A percentile compares a stretch with the other conserved stretches of the same genome.
Evolutionary conservation across 2,329 filamentous ascomycete species (phyloP).

Genomic region (Plectosphaerella plurivora): DNA sequence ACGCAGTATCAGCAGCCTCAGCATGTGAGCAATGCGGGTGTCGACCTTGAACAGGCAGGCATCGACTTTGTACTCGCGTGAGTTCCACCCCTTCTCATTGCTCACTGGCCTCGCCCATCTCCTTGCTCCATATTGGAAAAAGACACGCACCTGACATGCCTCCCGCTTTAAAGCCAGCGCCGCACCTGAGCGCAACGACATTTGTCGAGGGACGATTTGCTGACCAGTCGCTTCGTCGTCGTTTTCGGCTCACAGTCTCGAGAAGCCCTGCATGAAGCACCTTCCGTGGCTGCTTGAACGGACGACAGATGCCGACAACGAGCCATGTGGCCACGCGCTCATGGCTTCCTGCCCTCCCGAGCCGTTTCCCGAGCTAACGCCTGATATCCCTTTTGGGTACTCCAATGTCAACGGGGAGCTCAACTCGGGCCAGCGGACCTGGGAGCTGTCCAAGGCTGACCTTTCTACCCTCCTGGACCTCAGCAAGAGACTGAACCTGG

Average conservation of each 20-base stretch:
- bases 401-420: conserved; percentile 27
- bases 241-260: conserved; percentile 57
- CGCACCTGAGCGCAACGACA: not conserved
- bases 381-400: conserved; percentile 50
- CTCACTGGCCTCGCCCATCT: conserved; percentile 2
- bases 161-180: not conserved
- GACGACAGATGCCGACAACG: conserved; percentile 53
- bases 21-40: conserved; percentile 22
- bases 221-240: conserved; percentile 29
- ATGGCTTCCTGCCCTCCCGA: conserved; percentile 89
- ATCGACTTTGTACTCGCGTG: conserved; percentile 93
- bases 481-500: conserved; percentile 75
- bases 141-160: not conserved
- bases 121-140: not conserved
- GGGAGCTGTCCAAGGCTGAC: conserved; percentile 72
- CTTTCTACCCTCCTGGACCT: conserved; percentile 79
- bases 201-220: conserved; percentile 16
- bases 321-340: conserved; percentile 81
- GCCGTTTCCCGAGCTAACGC: conserved; percentile 43
- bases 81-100: conserved; percentile 32
- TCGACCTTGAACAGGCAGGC: conserved; percentile 77
- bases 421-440: conserved; percentile 65
- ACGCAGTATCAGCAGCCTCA: not conserved
- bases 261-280: conserved; percentile 91
- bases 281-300: conserved; percentile 72